These are phyloP conservation scores for Fusarium sublunatum DNA, from an alignment of 2,329 filamentous ascomycete species.

Conservation along the genomic window DNA sequence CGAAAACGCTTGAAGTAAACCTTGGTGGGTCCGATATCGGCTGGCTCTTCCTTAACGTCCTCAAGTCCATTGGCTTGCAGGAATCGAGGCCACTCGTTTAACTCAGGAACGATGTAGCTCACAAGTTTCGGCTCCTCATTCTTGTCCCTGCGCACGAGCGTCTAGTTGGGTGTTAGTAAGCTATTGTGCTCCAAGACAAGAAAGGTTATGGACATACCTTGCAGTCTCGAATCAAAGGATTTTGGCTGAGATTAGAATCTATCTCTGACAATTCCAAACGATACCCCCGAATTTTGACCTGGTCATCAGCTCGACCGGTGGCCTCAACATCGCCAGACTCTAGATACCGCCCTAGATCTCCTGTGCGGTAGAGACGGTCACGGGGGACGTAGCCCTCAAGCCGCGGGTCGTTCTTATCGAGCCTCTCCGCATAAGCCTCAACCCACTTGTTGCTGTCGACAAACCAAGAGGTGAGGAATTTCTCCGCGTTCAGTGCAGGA, in stretches of 20 bases:
- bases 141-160: constrained; percentile 69
- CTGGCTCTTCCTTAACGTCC: constrained; percentile 65
- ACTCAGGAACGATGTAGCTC: constrained; percentile 84
- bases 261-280: constrained; percentile 88
- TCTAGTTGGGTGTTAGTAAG: constrained; percentile 51
- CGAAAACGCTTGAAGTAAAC: constrained; percentile 60
- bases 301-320: constrained; percentile 83
- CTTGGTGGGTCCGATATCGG: constrained; percentile 56
- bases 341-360: constrained; percentile 76
- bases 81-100: constrained; percentile 76
- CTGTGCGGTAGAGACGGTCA: constrained; percentile 88
- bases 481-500: constrained; percentile 70
- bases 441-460: constrained; percentile 78
- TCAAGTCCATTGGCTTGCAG: constrained; percentile 65
- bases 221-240: constrained; percentile 83
- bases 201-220: constrained; percentile 52
- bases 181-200: not conserved
- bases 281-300: constrained; percentile 97
- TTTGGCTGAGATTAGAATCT: constrained; percentile 80
- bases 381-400: constrained; percentile 71
- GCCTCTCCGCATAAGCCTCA: constrained; percentile 67
- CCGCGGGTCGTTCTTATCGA: constrained; percentile 73
- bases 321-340: constrained; percentile 77
- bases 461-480: constrained; percentile 90
- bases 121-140: constrained; percentile 82